Evolutionary conservation across 108 stramenopile species (phyloP), one percentile per base, ranked within the genome.

Genomic region (Cylindrotheca closterium): DNA sequence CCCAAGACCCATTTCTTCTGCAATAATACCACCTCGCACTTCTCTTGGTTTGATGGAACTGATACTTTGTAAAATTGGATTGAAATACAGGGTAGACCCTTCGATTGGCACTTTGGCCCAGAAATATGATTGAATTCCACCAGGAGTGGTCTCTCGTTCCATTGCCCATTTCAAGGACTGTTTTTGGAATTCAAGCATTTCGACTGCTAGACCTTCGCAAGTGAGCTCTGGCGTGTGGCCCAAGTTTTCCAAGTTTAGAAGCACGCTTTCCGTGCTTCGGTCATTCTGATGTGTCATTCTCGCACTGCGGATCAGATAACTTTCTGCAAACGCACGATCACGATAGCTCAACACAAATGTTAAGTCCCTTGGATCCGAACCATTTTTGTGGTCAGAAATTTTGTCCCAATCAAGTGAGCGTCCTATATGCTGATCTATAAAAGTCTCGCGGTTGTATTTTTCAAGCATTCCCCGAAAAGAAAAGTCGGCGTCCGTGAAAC

Each of bases 1-100:
- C 3, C 74, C 57, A 25, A 70, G 21, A 34, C 79, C 74, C 77
- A 82, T 78, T 45, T 83, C 63, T 42, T 71, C 78, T 3, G 68
- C 71, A 29, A 83, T 73, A 0, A 83, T 55, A 10, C 82, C 82
- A 21, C 82, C 82, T 8, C 72, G 63, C 21, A 68, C 67, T 21
- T 46, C 19, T 47, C 4, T 0, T 0, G 78, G 75, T 21, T 55
- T 54, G 7, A 34, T 42, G 8, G 2, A 32, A 24, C 71, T 32
- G 21, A 79, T 63, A 27, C 8, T 22, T 32, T 31, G 47, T 4
- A 79, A 60, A 22, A 76, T 52, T 0, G 78, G 78, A 19, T 66
- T 71, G 57, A 65, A 77, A 55, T 71, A 79, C 18, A 77, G 18
- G 4, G 46, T 52, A 23, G 56, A 17, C 21, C 28, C 24, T 30